Evolutionary conservation across 1,284 basidiomycete species (phyloP).

Genomic region (Amylostereum areolatum): DNA sequence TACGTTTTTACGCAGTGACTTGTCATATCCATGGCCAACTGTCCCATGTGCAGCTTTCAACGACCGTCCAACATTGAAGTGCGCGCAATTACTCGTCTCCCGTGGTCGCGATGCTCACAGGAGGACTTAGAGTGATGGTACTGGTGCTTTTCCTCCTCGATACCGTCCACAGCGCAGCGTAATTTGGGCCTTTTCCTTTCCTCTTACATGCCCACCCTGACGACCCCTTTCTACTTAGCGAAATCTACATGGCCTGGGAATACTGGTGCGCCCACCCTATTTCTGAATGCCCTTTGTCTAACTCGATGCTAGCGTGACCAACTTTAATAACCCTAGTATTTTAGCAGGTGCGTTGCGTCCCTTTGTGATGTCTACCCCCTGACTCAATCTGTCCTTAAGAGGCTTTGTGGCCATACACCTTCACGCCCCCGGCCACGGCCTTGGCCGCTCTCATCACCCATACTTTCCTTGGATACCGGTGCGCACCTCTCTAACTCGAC

Average conservation of each 20-base stretch:
- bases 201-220: not conserved
- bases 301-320: constrained; percentile 28
- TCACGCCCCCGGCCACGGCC: constrained; percentile 37
- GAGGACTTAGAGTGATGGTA: constrained; percentile 27
- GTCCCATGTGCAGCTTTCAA: constrained; percentile 31
- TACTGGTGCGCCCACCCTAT: constrained; percentile 26
- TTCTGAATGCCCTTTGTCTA: not conserved
- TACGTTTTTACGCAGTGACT: constrained; percentile 18
- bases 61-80: constrained; percentile 37
- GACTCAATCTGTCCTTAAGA: constrained; percentile 16
- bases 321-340: constrained; percentile 31
- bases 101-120: not conserved
- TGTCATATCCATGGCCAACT: not conserved
- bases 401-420: constrained; percentile 37
- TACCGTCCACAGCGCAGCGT: constrained; percentile 38
- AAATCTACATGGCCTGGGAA: constrained; percentile 34
- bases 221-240: constrained; percentile 17
- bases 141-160: constrained; percentile 36
- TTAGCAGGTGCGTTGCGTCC: constrained; percentile 24
- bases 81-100: not conserved
- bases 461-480: constrained; percentile 38
- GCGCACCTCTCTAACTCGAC: constrained; percentile 2
- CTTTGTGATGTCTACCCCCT: not conserved
- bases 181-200: constrained; percentile 1
- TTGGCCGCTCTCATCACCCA: constrained; percentile 38